These are phyloP conservation scores for Gastrolobium villosum DNA, from an alignment of 306 rosid genomes.

Conservation along the genomic window DNA sequence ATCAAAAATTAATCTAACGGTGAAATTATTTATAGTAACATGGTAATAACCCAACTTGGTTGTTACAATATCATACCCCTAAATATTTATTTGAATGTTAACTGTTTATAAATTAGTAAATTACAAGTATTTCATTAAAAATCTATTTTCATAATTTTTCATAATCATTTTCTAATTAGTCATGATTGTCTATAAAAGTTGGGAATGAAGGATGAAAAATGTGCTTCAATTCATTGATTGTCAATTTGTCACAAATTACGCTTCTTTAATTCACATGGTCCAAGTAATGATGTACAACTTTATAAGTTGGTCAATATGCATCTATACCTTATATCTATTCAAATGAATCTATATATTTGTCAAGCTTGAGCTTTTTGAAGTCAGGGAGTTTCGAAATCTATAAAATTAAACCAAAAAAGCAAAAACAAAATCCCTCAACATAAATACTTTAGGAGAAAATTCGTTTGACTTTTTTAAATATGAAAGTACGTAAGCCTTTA, in stretches of 20 bases:
- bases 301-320: neutral
- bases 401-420: neutral
- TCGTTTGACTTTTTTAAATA: too few species aligned
- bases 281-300: neutral
- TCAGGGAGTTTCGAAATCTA: neutral
- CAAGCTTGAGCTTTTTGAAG: neutral
- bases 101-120: neutral
- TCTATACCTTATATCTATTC: neutral
- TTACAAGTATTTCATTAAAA: neutral
- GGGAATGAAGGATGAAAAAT: neutral
- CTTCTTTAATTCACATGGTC: neutral
- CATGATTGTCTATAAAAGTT: neutral
- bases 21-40: too few species aligned
- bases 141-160: neutral
- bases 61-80: too few species aligned
- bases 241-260: neutral
- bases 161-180: neutral
- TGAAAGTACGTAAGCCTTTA: too few species aligned
- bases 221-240: neutral
- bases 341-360: neutral
- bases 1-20: too few species aligned
- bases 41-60: too few species aligned
- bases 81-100: neutral
- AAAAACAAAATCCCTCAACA: neutral
- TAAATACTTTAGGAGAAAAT: too few species aligned